Conservation (phyloP, 2,329 filamentous ascomycete genomes). For the Sarocladium kiliense region DNA sequence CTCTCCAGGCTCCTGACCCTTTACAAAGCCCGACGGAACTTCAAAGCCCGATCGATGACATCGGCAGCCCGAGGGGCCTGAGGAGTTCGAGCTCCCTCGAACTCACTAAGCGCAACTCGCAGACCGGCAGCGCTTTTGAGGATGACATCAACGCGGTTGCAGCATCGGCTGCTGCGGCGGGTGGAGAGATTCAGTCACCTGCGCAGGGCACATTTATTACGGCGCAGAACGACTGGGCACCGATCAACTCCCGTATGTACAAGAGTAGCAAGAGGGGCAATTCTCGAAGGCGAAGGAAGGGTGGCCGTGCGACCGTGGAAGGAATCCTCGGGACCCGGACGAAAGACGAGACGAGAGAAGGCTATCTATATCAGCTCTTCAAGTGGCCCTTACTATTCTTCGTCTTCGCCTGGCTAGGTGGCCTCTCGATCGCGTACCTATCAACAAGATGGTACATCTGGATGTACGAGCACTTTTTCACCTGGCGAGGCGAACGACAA, state of each 20-base stretch:
- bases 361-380: constrained; percentile 79
- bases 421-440: constrained; percentile 68
- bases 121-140: constrained; percentile 21
- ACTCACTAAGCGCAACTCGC: constrained; percentile 36
- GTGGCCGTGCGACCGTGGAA: constrained; percentile 24
- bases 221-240: constrained; percentile 93
- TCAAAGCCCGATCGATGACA: constrained; percentile 54
- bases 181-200: constrained; percentile 25
- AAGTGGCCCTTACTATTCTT: constrained; percentile 88
- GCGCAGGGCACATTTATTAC: constrained; percentile 62
- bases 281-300: constrained; percentile 30
- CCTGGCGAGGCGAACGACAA: constrained; percentile 80
- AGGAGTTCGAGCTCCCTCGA: constrained; percentile 35
- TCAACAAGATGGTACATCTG: constrained; percentile 85
- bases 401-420: constrained; percentile 74
- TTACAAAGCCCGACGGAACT: constrained; percentile 69
- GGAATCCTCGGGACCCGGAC: constrained; percentile 51
- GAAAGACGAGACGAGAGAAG: constrained; percentile 91
- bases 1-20: constrained; percentile 75
- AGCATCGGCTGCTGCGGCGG: constrained; percentile 33
- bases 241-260: constrained; percentile 67
- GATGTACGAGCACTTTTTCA: constrained; percentile 84
- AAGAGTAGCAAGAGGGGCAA: constrained; percentile 24
- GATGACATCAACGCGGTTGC: constrained; percentile 31
- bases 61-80: constrained; percentile 31